Evolutionary conservation across 2,329 filamentous ascomycete species (phyloP).

Genomic region (Colletotrichum cordylinicola): DNA sequence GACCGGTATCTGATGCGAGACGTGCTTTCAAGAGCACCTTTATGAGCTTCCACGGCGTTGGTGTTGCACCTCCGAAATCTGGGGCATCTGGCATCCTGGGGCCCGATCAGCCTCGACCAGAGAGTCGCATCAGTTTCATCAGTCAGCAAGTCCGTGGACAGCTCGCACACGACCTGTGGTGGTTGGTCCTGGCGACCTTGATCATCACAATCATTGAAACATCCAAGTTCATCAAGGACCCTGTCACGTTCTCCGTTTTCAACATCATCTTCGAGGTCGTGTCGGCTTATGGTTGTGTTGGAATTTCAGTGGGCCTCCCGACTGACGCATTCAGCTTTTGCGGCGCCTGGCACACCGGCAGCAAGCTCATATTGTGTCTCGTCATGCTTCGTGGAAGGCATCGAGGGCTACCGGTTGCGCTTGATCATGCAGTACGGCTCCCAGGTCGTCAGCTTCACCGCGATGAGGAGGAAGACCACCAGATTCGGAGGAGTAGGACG

Average conservation of each 20-base stretch:
- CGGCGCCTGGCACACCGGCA: slow-evolving; percentile 58
- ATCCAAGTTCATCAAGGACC: slow-evolving; percentile 55
- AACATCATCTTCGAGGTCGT: slow-evolving; percentile 66
- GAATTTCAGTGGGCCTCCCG: slow-evolving; percentile 63
- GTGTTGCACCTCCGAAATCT: not conserved
- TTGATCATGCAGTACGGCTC: slow-evolving; percentile 58
- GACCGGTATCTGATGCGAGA: not conserved
- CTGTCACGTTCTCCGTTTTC: slow-evolving; percentile 61
- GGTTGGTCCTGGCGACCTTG: slow-evolving; percentile 65
- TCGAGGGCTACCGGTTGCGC: slow-evolving; percentile 59
- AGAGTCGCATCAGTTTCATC: slow-evolving; percentile 52
- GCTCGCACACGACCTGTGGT: slow-evolving; percentile 72
- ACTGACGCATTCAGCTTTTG: slow-evolving; percentile 59
- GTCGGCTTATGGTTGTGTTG: slow-evolving; percentile 65
- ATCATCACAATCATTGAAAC: slow-evolving; percentile 67
- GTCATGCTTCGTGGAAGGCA: slow-evolving; percentile 64
- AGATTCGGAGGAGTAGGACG: not conserved
- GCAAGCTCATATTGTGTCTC: slow-evolving; percentile 64
- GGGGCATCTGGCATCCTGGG: not conserved
- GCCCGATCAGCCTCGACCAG: not conserved
- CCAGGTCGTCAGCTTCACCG: slow-evolving; percentile 37
- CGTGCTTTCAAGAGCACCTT: not conserved
- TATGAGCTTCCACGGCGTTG: not conserved
- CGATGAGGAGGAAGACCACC: slow-evolving; percentile 33
- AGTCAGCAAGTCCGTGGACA: slow-evolving; percentile 66